A percentile compares a stretch with the other conserved stretches of the same genome.
Evolutionary conservation across 495 filamentous ascomycete genomes (phyloP).

Genomic region (Hyaloscypha variabilis): DNA sequence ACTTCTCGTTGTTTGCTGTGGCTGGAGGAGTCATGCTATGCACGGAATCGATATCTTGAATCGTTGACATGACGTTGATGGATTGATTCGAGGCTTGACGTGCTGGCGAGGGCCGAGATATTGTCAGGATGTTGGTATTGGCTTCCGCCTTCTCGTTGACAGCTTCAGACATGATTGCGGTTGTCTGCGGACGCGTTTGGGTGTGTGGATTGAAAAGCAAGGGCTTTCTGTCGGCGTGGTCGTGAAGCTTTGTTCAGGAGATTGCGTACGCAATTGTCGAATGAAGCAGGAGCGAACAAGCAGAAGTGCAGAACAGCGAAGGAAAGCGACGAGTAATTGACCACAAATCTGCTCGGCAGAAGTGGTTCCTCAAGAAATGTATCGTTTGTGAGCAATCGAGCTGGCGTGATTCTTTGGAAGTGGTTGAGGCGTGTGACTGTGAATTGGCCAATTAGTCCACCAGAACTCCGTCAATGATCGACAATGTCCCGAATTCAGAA

Average conservation of each 20-base stretch:
- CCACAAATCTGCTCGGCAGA: conserved; percentile 11
- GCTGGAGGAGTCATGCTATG: conserved; percentile 19
- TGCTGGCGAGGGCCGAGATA: conserved; percentile 19
- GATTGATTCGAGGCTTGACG: conserved; percentile 19
- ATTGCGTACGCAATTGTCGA: conserved; percentile 2
- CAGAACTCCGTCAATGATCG: neutral
- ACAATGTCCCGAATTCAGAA: conserved; percentile 10
- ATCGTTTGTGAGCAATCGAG: neutral
- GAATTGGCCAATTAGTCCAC: neutral
- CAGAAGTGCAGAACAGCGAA: neutral
- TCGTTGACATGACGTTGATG: conserved; percentile 18
- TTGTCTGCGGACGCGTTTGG: neutral
- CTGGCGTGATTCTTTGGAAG: neutral
- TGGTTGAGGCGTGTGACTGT: neutral
- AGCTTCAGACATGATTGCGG: conserved; percentile 15
- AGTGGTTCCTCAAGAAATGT: neutral
- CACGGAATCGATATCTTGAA: conserved; percentile 28
- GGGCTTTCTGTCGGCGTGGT: neutral
- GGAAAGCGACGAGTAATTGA: neutral
- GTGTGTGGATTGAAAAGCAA: neutral
- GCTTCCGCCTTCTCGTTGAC: conserved; percentile 20
- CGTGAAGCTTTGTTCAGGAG: neutral
- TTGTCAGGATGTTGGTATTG: conserved; percentile 21
- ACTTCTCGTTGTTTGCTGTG: conserved; percentile 21
- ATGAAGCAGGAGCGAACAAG: conserved; percentile 14